These are phyloP conservation scores for Epichloe scottii DNA, from an alignment of 2,329 filamentous ascomycete genomes.

Conservation along the genomic window DNA sequence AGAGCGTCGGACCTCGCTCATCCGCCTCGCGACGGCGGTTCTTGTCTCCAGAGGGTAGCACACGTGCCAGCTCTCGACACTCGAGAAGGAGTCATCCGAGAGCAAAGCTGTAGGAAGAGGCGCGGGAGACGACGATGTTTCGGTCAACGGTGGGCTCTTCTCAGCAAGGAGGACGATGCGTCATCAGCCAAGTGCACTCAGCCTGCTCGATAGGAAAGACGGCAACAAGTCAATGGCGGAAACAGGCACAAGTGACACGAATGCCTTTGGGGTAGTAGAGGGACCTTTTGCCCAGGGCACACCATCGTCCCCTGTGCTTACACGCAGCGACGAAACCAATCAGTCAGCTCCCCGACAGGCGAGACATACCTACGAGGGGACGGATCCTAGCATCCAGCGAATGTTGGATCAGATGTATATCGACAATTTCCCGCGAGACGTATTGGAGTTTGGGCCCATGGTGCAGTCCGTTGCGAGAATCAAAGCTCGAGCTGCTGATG, in stretches of 20 bases:
- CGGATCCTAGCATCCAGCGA: constrained; percentile 53
- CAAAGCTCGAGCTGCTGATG: constrained; percentile 36
- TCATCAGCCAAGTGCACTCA: constrained; percentile 47
- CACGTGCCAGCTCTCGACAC: constrained; percentile 23
- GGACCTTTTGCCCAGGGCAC: constrained; percentile 35
- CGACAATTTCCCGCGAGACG: constrained; percentile 54
- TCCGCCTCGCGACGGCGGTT: constrained; percentile 15
- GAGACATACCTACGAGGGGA: constrained; percentile 77
- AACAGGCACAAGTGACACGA: constrained; percentile 45
- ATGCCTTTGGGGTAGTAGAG: constrained; percentile 48
- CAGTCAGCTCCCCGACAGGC: constrained; percentile 31
- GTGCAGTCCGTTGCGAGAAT: constrained; percentile 55
- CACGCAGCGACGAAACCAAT: constrained; percentile 16
- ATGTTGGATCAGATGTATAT: constrained; percentile 78
- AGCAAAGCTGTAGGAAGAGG: constrained; percentile 10
- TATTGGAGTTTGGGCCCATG: constrained; percentile 64
- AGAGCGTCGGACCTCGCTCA: constrained; percentile 22
- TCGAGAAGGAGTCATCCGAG: constrained; percentile 24
- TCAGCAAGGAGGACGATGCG: constrained; percentile 35
- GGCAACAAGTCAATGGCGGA: constrained; percentile 45
- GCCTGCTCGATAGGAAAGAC: constrained; percentile 45
- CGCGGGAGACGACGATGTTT: constrained; percentile 21
- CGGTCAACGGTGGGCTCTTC: constrained; percentile 28
- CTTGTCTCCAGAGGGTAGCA: constrained; percentile 19
- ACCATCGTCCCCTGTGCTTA: constrained; percentile 11